These are phyloP conservation scores for Ustilago tritici DNA, from an alignment of 1,284 basidiomycete genomes.

Conservation along the genomic window DNA sequence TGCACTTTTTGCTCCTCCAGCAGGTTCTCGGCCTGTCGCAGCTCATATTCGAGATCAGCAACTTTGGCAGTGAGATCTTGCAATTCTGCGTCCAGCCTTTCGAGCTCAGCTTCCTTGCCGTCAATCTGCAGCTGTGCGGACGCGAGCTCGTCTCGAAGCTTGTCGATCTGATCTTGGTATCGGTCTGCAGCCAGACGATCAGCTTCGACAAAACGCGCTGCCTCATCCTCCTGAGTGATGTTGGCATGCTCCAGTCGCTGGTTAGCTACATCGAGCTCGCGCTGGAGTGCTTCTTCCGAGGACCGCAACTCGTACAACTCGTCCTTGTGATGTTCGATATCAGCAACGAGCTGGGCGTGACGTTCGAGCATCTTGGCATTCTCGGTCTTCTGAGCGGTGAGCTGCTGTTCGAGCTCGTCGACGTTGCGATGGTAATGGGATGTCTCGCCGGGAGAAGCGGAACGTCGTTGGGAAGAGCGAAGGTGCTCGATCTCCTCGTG, in stretches of 20 bases:
- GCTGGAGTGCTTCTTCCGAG: conserved; percentile 45
- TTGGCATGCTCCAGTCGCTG: conserved; percentile 55
- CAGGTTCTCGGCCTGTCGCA: conserved; percentile 46
- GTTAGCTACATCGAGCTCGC: conserved; percentile 54
- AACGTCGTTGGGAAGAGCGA: conserved; percentile 25
- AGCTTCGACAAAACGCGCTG: conserved; percentile 38
- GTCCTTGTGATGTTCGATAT: conserved; percentile 55
- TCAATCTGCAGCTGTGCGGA: conserved; percentile 62
- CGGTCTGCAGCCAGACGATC: conserved; percentile 47
- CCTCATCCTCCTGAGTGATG: conserved; percentile 53
- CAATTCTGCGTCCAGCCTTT: conserved; percentile 57
- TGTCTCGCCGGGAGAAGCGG: conserved; percentile 26
- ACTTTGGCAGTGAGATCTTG: conserved; percentile 50
- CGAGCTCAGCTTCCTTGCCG: conserved; percentile 60
- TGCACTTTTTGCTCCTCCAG: conserved; percentile 71
- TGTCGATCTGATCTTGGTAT: conserved; percentile 53
- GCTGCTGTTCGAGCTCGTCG: conserved; percentile 51
- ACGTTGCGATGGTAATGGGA: conserved; percentile 44
- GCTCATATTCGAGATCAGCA: conserved; percentile 60
- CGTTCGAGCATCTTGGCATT: conserved; percentile 55
- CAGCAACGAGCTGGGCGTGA: conserved; percentile 51
- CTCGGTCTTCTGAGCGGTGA: conserved; percentile 49
- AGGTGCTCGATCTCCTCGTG: conserved; percentile 43
- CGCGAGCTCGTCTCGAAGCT: conserved; percentile 60
- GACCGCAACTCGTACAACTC: conserved; percentile 53